Conservation (phyloP, 1,139 yeast species). For the Candida buenavistaensis region DNA sequence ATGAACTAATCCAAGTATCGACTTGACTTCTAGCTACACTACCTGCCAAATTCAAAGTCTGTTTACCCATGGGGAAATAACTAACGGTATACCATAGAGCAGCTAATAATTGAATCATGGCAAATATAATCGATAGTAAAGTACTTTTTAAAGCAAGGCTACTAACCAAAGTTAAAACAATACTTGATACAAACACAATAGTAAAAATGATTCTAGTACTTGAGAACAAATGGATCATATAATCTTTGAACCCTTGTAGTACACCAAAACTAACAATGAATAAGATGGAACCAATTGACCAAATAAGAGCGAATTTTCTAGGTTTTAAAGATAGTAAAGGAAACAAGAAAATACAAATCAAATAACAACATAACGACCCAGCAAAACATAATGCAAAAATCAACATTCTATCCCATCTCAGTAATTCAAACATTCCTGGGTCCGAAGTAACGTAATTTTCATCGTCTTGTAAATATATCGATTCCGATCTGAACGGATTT, state of each 20-base stretch:
- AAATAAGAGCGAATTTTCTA: conserved; percentile 56
- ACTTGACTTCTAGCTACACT: conserved; percentile 58
- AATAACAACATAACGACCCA: conserved; percentile 54
- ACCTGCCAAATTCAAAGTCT: conserved; percentile 54
- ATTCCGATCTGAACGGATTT: conserved; percentile 41
- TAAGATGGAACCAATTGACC: conserved; percentile 62
- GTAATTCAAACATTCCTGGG: conserved; percentile 49
- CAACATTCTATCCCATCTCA: conserved; percentile 60
- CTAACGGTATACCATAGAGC: conserved; percentile 61
- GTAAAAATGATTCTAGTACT: conserved; percentile 55
- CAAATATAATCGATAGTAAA: conserved; percentile 50
- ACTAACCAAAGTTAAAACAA: conserved; percentile 48
- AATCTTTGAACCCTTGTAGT: conserved; percentile 52
- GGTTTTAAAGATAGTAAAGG: conserved; percentile 59
- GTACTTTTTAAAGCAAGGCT: conserved; percentile 49
- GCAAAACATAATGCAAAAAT: conserved; percentile 56
- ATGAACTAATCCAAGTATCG: conserved; percentile 56
- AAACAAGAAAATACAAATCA: conserved; percentile 54
- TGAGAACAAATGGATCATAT: conserved; percentile 48
- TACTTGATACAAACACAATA: conserved; percentile 47
- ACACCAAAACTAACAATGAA: conserved; percentile 60
- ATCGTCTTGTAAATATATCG: conserved; percentile 44
- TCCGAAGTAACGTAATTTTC: conserved; percentile 46
- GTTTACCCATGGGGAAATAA: conserved; percentile 62
- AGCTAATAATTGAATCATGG: conserved; percentile 50